phyloP scores from a whole-genome alignment of 257 asterid species.

The Craterostigma plantagineum region DNA sequence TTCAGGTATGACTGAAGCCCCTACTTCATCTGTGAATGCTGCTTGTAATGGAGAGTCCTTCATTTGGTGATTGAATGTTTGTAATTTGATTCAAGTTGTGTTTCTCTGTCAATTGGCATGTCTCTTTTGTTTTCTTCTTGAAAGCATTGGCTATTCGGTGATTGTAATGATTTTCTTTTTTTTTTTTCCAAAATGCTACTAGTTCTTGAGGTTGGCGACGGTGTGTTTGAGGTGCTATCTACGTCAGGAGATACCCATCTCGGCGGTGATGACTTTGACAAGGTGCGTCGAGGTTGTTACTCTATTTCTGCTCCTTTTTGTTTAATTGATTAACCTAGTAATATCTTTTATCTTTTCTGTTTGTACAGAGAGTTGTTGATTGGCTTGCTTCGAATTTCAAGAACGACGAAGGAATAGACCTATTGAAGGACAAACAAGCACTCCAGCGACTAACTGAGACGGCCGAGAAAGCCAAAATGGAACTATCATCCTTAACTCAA shows the following conservation, averaged over 20 bases:
- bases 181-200: too few relatives aligned
- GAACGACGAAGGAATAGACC: slow-evolving; percentile 78
- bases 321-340: not conserved
- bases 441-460: slow-evolving; percentile 96
- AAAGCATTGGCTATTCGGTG: too few relatives aligned
- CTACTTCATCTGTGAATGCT: not conserved
- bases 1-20: slow-evolving; percentile 21
- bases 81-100: too few relatives aligned
- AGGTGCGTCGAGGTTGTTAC: slow-evolving; percentile 21
- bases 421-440: slow-evolving; percentile 95
- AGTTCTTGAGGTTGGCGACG: slow-evolving; percentile 36
- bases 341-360: not conserved
- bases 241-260: slow-evolving; percentile 65
- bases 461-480: slow-evolving; percentile 98
- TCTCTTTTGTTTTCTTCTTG: too few relatives aligned
- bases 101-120: too few relatives aligned
- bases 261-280: slow-evolving; percentile 80
- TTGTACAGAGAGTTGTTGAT: slow-evolving; percentile 76
- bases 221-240: slow-evolving; percentile 32
- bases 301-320: not conserved
- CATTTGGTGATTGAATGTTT: too few relatives aligned
- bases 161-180: too few relatives aligned
- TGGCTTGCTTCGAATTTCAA: slow-evolving; percentile 79
- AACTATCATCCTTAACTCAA: slow-evolving; percentile 79
- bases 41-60: too few relatives aligned